Conservation (phyloP, 2,329 filamentous ascomycete species). For the Trichoderma pleuroti region DNA sequence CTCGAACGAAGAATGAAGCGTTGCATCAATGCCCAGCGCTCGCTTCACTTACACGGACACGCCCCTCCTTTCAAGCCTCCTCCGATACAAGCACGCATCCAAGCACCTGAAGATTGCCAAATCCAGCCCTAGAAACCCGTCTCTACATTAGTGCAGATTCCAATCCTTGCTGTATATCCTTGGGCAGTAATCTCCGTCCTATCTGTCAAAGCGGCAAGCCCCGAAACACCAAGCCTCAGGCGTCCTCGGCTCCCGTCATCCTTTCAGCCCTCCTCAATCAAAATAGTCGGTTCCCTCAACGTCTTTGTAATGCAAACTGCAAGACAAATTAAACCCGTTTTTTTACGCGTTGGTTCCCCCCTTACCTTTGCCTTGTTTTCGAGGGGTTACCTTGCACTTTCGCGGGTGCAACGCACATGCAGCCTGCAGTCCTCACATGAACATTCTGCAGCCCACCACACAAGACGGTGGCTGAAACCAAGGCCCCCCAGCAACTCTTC, state of each 20-base stretch:
- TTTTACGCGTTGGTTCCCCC: too few species aligned
- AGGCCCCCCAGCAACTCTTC: neutral
- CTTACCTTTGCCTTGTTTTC: neutral
- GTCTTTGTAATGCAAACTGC: neutral
- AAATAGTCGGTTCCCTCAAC: neutral
- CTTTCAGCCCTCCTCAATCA: neutral
- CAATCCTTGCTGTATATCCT: neutral
- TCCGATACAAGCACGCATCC: too few species aligned
- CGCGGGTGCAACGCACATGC: neutral
- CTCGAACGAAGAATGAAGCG: neutral
- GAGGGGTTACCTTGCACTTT: neutral
- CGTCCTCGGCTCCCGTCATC: neutral
- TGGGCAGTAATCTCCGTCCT: neutral
- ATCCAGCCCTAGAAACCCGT: neutral
- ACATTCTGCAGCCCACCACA: neutral
- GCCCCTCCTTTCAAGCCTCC: neutral
- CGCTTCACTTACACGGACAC: neutral
- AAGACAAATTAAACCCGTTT: neutral
- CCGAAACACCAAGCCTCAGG: neutral
- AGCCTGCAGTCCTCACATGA: slow-evolving; percentile 6
- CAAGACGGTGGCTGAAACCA: neutral
- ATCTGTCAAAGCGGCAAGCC: neutral
- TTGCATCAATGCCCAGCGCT: neutral
- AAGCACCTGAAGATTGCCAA: neutral
- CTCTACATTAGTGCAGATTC: neutral